Percentiles rank a stretch among this genome's conserved stretches.
phyloP scores from a whole-genome alignment of 352 stramenopile species.

The Phytophthora cryptogea region DNA sequence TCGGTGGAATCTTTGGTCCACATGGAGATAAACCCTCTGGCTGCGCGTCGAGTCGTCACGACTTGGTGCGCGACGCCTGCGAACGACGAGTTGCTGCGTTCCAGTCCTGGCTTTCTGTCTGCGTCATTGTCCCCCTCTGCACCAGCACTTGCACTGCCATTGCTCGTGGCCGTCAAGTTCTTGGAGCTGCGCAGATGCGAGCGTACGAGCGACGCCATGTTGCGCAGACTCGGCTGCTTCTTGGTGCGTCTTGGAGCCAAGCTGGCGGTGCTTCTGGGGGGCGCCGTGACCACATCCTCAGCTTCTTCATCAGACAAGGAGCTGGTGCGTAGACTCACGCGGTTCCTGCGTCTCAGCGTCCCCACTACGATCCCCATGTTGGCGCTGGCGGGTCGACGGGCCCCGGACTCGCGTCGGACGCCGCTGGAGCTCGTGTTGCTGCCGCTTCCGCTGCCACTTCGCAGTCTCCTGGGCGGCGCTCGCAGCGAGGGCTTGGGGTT shows the following conservation, averaged over 20 bases:
- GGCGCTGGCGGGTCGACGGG: conserved; percentile 31
- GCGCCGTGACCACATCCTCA: conserved; percentile 23
- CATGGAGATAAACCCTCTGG: conserved; percentile 76
- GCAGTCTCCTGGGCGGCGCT: conserved; percentile 46
- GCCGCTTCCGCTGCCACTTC: conserved; percentile 55
- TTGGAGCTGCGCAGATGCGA: conserved; percentile 60
- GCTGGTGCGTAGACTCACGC: conserved; percentile 24
- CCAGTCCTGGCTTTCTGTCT: conserved; percentile 11
- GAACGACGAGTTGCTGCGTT: conserved; percentile 60
- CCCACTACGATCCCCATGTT: conserved; percentile 49
- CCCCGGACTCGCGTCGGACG: conserved; percentile 21
- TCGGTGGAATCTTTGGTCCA: conserved; percentile 58
- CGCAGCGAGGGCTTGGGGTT: conserved; percentile 23
- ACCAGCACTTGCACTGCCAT: conserved; percentile 1
- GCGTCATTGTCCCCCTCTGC: not conserved
- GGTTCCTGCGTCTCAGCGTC: conserved; percentile 43
- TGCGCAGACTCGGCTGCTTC: conserved; percentile 60
- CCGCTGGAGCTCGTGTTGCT: conserved; percentile 38
- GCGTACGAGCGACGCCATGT: conserved; percentile 66
- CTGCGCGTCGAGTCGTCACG: conserved; percentile 70
- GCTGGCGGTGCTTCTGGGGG: conserved; percentile 7
- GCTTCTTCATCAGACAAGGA: conserved; percentile 41
- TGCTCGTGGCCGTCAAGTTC: conserved; percentile 7
- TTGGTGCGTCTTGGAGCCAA: conserved; percentile 32
- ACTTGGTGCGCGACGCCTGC: conserved; percentile 77